Evolutionary conservation across 176 grass and related monocot species (phyloP), one percentile per base, ranked within the genome.

Genomic region (Oryza rufipogon): DNA sequence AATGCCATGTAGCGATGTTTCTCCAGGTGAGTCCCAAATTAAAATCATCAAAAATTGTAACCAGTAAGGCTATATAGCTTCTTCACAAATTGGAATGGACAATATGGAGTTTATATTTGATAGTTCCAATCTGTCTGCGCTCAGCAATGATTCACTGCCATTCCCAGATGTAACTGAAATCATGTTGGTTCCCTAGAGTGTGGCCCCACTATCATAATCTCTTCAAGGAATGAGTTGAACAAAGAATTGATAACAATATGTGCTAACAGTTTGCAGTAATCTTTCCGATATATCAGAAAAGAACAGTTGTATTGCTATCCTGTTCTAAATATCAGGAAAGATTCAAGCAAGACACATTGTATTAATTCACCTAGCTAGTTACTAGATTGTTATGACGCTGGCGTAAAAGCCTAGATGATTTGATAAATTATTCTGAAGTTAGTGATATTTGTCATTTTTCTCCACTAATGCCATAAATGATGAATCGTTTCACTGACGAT

Each of bases 401-500:
- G 6, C 45, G 20, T 28, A 48, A 3, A n/a, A 87, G 26, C 5
- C 11, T 14, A 39, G 41, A 46, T 42, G 36, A 5, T 68, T 42
- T 22, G 44, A 65, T 51, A 10, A 36, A 48, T 61, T 32, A 66
- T 44, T 15, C 9, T 74, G 14, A 73, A 44, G 33, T 42, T 63
- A 33, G 36, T 75, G 2, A n/a, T 19, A 70, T 52, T 81, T 34
- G 3, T 64, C 68, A 42, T 79, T 80, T 61, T 20, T 80, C 3
- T 23, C n/a, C 6, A 61, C 25, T 76, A 85, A 81, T 51, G 30
- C 0, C 19, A 64, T 82, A 25, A 20, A 48, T 75, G 44, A 51
- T 82, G 44, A 28, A 72, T 75, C 11, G 32, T n/a, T 80, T 83
- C 10, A 22, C 12, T 26, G 76, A 45, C 10, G 33, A 48, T 87